Evolutionary conservation across 805 yeast genomes (phyloP), one percentile per base, ranked within the genome.

Genomic region (Myxozyma mucilagina): DNA sequence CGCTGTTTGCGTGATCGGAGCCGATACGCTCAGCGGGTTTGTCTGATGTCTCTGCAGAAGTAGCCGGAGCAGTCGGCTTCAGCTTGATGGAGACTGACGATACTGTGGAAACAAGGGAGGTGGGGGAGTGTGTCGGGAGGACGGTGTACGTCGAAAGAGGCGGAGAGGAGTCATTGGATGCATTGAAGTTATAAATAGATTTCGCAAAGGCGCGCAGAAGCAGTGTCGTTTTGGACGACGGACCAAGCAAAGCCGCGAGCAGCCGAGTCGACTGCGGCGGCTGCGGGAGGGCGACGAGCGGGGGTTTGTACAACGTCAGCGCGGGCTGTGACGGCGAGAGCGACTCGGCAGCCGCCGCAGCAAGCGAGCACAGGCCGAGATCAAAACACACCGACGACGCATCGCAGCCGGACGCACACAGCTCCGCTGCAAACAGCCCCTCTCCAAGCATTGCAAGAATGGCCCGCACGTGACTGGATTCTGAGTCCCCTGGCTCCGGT

Each of bases 181-280:
- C 49, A 43, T 63, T 63, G 50, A 63, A 61, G 14, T 53, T 57
- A 55, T 62, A 60, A 10, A 63, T 60, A 38, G 60, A 57, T 36
- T 57, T 56, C 18, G 67, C 67, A 29, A 63, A 63, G 7, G 67
- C 67, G 20, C 57, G 52, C 6, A 63, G 52, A 4, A 63, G 62
- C 14, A 57, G 35, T 6, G 67, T 60, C 10, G 67, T 63, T 16
- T 53, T 55, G 10, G 64, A 60, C 18, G 66, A 63, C n/a, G 66
- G 57, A 2, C 64, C 65, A 14, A 63, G 61, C 1, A 63, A 47
- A 9, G 67, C 61, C 14, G 65, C 24, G 20, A 63, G 56, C 11
- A 63, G 50, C 36, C 54, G 64, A 16, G 64, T 41, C 8, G 63
- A 42, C 53, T 55, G 61, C 11, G 67, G 67, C 6, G 56, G 61